Base-by-base conservation (phyloP, 306 rosid genomes). In the Mimosa bimucronata region DNA sequence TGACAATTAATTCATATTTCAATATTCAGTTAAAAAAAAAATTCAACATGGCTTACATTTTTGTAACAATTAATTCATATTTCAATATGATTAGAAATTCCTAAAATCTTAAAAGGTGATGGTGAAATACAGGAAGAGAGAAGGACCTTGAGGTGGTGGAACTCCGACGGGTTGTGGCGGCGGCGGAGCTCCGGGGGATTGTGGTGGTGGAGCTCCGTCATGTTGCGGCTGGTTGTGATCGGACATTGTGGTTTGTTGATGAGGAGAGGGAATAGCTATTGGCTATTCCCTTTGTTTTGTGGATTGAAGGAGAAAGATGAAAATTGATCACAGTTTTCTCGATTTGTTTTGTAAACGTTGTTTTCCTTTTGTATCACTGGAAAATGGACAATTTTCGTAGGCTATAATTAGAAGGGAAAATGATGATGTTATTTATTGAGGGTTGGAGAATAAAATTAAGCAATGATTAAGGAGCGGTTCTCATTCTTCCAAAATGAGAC, bases 151-250 rank as follows among this genome's bases (percentile, higher is more conserved):
- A 1, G 89, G 88, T 14, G 97, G 98, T 75, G 98, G 98, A 68
- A 86, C 96, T 5, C 96, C 98, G 26, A 94, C 96, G 0, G 98
- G 97, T 48, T 45, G 52, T 82, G 38, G 38, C 5, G 38, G 38
- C 5, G 3, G 38, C 5, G 38, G 38, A 34, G 38, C 38, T 34
- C 3, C 38, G 38, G 38, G 38, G 38, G 38, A 34, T 87, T 92
- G 98, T 1, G 89, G 88, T 11, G 96, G 98, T 73, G 98, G 98
- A 64, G 84, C 96, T 3, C 96, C 98, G 26, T 92, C 96, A 0
- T 97, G 97, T 48, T 45, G 3, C 3, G 38, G 86, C 21, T 16
- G 23, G 21, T 50, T 16, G 88, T 90, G 86, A 62, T 92, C 87
- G 70, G 97, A 90, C 98, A 94, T 94, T 9, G 50, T 6, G 29